A percentile compares a stretch with the other conserved stretches of the same genome.
phyloP scores from a whole-genome alignment of 441 rosid genomes.

The Pelargonium myrrhifolium region DNA sequence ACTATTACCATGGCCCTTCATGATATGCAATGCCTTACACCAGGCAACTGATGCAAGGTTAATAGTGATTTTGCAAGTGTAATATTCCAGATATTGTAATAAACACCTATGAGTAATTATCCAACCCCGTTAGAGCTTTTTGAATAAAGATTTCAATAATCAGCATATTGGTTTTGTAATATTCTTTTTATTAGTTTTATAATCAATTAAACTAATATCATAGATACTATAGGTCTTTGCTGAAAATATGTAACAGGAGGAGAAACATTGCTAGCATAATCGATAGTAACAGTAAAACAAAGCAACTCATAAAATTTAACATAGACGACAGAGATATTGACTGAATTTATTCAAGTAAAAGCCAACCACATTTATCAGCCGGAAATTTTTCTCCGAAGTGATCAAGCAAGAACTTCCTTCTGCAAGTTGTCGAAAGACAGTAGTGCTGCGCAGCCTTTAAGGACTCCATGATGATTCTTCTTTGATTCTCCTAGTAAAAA shows the following conservation, averaged over 20 bases:
- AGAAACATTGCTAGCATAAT: neutral
- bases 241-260: neutral
- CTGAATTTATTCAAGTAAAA: conserved; percentile 6
- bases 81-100: too few species aligned
- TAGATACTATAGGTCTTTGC: neutral
- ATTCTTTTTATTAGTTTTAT: too few species aligned
- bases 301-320: too few species aligned
- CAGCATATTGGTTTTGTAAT: too few species aligned
- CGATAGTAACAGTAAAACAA: neutral
- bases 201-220: neutral
- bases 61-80: too few species aligned
- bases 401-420: conserved; percentile 45
- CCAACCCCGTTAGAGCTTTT: too few species aligned
- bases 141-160: too few species aligned
- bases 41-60: too few species aligned
- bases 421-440: conserved; percentile 35
- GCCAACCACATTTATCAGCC: conserved; percentile 38
- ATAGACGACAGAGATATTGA: too few species aligned
- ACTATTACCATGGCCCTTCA: too few species aligned
- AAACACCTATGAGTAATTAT: too few species aligned
- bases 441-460: conserved; percentile 37
- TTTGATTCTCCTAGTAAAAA: conserved; percentile 34
- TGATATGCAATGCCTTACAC: too few species aligned
- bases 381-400: conserved; percentile 38
- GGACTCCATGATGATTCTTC: conserved; percentile 35